A percentile compares a stretch with the other conserved stretches of the same genome.
phyloP scores from a whole-genome alignment of 768 basidiomycete species.

The Rhodocollybia butyracea region DNA sequence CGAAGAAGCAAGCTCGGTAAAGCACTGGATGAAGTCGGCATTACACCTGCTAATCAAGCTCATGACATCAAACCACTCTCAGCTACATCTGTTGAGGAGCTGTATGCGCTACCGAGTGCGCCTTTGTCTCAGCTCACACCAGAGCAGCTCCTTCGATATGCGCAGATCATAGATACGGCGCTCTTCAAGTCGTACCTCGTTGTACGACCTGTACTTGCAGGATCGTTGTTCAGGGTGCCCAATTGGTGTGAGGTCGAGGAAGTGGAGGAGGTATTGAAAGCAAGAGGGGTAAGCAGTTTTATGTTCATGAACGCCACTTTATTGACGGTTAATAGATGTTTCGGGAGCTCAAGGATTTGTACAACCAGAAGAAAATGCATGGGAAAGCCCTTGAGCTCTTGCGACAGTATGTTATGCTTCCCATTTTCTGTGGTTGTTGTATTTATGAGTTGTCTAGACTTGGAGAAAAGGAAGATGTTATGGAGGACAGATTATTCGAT shows the following conservation, averaged over 20 bases:
- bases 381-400: conserved; percentile 79
- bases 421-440: not conserved
- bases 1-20: conserved; percentile 82
- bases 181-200: conserved; percentile 91
- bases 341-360: conserved; percentile 85
- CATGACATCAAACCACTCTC: conserved; percentile 69
- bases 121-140: conserved; percentile 72
- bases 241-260: conserved; percentile 98
- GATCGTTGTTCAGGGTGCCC: conserved; percentile 81
- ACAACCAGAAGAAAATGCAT: conserved; percentile 96
- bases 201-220: conserved; percentile 75
- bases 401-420: conserved; percentile 58
- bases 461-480: conserved; percentile 72
- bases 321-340: conserved; percentile 61
- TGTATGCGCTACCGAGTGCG: conserved; percentile 75
- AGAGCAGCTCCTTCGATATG: conserved; percentile 82
- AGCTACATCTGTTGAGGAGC: conserved; percentile 66
- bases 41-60: conserved; percentile 65
- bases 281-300: conserved; percentile 59
- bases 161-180: conserved; percentile 94
- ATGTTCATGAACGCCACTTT: not conserved
- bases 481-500: conserved; percentile 75
- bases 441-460: conserved; percentile 45
- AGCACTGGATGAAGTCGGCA: conserved; percentile 67
- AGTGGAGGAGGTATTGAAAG: conserved; percentile 83